phyloP scores from a whole-genome alignment of 768 basidiomycete species.

The Lactarius sanguifluus region DNA sequence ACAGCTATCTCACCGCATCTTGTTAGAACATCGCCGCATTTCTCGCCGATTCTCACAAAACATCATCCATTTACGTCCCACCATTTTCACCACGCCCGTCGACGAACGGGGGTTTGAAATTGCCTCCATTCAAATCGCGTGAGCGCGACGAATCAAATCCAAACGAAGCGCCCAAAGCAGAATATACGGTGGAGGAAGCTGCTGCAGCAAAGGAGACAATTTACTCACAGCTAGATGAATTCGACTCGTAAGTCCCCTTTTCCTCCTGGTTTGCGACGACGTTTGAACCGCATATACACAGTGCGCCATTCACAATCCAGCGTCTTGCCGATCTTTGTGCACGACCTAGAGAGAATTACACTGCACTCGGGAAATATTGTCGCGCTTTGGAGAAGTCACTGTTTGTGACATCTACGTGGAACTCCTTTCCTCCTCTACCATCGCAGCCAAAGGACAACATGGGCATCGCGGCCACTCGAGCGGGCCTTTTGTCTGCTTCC shows the following conservation, averaged over 20 bases:
- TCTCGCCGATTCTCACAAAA: slow-evolving; percentile 34
- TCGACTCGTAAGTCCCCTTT: slow-evolving; percentile 60
- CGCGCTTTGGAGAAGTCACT: slow-evolving; percentile 81
- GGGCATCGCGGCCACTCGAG: slow-evolving; percentile 37
- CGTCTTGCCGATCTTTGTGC: slow-evolving; percentile 81
- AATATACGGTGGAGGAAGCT: slow-evolving; percentile 63
- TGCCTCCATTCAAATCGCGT: slow-evolving; percentile 72
- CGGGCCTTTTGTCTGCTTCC: slow-evolving; percentile 50
- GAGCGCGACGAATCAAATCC: slow-evolving; percentile 49
- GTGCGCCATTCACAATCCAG: slow-evolving; percentile 87
- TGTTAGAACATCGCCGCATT: slow-evolving; percentile 38
- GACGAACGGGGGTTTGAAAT: slow-evolving; percentile 58
- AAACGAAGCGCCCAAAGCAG: slow-evolving; percentile 54
- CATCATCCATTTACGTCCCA: slow-evolving; percentile 45
- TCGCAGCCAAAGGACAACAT: slow-evolving; percentile 36
- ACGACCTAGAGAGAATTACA: slow-evolving; percentile 69
- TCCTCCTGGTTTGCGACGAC: slow-evolving; percentile 1
- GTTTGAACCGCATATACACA: slow-evolving; percentile 34
- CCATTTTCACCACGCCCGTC: slow-evolving; percentile 38
- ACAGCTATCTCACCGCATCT: slow-evolving; percentile 1
- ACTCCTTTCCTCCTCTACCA: slow-evolving; percentile 66
- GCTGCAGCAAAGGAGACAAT: slow-evolving; percentile 54
- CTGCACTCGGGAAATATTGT: slow-evolving; percentile 79
- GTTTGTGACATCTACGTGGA: slow-evolving; percentile 79
- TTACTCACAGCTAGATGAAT: slow-evolving; percentile 65